Percentiles rank a stretch among this genome's conserved stretches.
These are phyloP conservation scores for Syzygium aromaticum DNA, from an alignment of 345 rosid genomes.

Conservation along the genomic window DNA sequence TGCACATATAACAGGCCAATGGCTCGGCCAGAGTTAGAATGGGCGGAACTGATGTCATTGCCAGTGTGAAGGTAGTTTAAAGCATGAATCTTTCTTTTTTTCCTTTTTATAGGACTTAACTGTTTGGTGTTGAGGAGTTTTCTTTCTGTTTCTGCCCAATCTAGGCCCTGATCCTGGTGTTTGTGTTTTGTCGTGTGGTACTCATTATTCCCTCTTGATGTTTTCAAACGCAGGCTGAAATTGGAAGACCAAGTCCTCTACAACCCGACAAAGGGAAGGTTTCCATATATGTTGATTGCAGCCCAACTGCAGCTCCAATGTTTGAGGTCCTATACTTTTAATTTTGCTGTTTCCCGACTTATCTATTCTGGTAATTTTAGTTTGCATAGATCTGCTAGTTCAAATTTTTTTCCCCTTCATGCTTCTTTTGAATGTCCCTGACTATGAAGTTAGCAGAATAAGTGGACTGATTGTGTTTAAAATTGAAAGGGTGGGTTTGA, in stretches of 20 bases:
- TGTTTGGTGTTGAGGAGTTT: not conserved
- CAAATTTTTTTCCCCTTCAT: fast-evolving
- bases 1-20: conserved; percentile 47
- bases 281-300: conserved; percentile 66
- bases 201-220: not conserved
- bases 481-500: not conserved
- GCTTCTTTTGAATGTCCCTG: not conserved
- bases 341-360: not conserved
- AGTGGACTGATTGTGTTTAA: not conserved
- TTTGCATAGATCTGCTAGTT: not conserved
- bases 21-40: conserved; percentile 80
- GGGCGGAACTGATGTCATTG: conserved; percentile 87
- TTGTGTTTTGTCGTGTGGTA: not conserved
- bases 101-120: not conserved
- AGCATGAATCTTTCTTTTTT: not conserved
- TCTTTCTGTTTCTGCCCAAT: not conserved
- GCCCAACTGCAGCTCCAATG: conserved; percentile 78
- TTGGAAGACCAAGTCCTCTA: conserved; percentile 69
- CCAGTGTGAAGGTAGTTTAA: conserved; percentile 74
- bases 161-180: fast-evolving
- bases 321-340: conserved; percentile 49
- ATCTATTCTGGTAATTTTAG: not conserved
- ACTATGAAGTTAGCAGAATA: not conserved
- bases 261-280: conserved; percentile 86
- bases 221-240: conserved; percentile 57